Evolutionary conservation across 768 basidiomycete genomes (phyloP), one percentile per base, ranked within the genome.

Genomic region (Amanita exitialis): DNA sequence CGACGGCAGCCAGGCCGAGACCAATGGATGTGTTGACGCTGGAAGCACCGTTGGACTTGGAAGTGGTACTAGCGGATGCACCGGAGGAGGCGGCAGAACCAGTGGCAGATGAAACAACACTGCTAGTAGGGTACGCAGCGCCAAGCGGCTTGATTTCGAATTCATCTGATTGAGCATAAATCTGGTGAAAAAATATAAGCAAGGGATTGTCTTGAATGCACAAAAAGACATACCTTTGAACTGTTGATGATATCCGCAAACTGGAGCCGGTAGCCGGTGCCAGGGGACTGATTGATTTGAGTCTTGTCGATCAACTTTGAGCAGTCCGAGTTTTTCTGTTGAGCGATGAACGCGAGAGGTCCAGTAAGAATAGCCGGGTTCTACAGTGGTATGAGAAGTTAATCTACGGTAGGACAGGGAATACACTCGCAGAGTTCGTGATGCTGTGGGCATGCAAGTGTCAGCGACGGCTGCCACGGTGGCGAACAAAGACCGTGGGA

Each of bases 61-160:
- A 49, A 10, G 30, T 47, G 10, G 21, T 12, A 6, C n/a, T 28
- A 23, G 51, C 15, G 34, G 28, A 16, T 18, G 41, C 16, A 36
- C 32, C 36, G 37, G 44, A 30, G 18, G n/a, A 23, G 12, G 44
- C 6, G 25, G 43, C 42, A 6, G 45, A n/a, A 15, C 28, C 27
- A 35, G 37, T 12, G 15, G 35, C 37, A 5, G 48, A 13, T n/a
- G 38, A 51, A 20, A 7, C 9, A 21, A 20, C 25, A 13, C 18
- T 10, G 28, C 47, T 52, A 2, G 44, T 20, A 9, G 52, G 52
- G 27, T 53, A 53, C 10, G 45, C n/a, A 18, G 52, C 16, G 4
- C 52, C 52, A 16, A 39, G 44, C 32, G 45, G 8, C 34, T 53
- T 53, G 20, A 53, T 53, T 35, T 53, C 52, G 21, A 53, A 53